Percentiles rank a stretch among this genome's conserved stretches.
Evolutionary conservation across 768 basidiomycete species (phyloP).

Genomic region (Mycena venus): DNA sequence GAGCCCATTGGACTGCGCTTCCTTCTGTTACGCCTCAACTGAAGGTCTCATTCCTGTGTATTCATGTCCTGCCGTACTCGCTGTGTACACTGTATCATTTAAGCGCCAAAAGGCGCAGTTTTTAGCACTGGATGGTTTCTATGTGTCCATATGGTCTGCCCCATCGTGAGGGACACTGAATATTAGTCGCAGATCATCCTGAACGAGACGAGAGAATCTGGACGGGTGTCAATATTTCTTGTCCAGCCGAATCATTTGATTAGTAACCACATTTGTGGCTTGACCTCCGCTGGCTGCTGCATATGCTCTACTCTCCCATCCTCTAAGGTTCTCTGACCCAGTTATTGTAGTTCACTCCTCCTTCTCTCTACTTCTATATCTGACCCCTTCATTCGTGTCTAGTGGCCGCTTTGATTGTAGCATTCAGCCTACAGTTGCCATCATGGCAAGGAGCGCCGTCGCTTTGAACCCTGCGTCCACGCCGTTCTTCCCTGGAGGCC

Average conservation of each 20-base stretch:
- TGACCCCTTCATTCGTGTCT: not conserved
- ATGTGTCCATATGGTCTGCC: not conserved
- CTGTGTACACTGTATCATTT: not conserved
- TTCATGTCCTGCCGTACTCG: not conserved
- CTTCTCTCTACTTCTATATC: constrained; percentile 8
- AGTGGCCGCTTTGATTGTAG: constrained; percentile 36
- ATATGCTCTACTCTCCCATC: not conserved
- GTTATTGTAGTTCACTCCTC: constrained; percentile 9
- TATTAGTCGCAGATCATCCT: no score
- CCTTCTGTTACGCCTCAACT: not conserved
- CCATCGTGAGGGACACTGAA: not conserved
- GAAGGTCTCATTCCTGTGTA: not conserved
- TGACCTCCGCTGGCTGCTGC: not conserved
- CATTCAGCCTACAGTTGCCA: constrained; percentile 41
- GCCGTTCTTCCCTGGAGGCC: constrained; percentile 85
- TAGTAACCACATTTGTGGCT: not conserved
- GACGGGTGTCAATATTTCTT: not conserved
- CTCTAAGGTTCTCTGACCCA: not conserved
- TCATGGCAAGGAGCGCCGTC: constrained; percentile 80
- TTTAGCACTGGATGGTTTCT: not conserved
- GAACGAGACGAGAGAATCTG: no score
- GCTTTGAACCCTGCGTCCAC: constrained; percentile 84
- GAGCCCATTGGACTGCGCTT: not conserved
- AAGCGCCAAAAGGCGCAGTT: not conserved
- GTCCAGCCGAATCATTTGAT: not conserved